Evolutionary conservation across 2,329 filamentous ascomycete genomes (phyloP).

Genomic region (Dothistroma pini): DNA sequence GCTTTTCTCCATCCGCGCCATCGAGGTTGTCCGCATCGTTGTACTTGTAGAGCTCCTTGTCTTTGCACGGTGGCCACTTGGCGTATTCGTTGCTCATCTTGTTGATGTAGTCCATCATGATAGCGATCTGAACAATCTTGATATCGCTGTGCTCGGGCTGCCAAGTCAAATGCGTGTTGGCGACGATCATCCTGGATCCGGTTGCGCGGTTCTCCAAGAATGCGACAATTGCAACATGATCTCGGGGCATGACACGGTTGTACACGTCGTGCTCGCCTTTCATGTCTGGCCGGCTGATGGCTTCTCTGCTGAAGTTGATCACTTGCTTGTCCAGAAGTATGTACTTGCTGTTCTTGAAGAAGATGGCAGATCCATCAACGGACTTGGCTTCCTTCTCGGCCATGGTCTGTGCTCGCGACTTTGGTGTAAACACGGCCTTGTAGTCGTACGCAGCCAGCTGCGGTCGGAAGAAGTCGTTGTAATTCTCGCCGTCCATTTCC

Average conservation of each 20-base stretch:
- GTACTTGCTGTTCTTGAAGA: slow-evolving; percentile 94
- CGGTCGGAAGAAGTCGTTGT: slow-evolving; percentile 87
- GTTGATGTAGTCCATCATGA: slow-evolving; percentile 86
- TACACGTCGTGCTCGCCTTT: slow-evolving; percentile 97
- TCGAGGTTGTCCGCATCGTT: slow-evolving; percentile 48
- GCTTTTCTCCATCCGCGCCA: slow-evolving; percentile 44
- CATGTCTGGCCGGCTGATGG: slow-evolving; percentile 93
- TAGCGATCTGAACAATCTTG: slow-evolving; percentile 93
- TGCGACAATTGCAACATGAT: slow-evolving; percentile 88
- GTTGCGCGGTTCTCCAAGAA: slow-evolving; percentile 91
- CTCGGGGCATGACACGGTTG: slow-evolving; percentile 97
- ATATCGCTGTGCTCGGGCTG: slow-evolving; percentile 87
- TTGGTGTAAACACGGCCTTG: slow-evolving; percentile 90
- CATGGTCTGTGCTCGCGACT: slow-evolving; percentile 88
- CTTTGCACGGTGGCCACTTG: slow-evolving; percentile 72
- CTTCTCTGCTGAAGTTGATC: slow-evolving; percentile 85
- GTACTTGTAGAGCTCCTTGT: slow-evolving; percentile 58
- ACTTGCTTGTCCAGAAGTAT: slow-evolving; percentile 91
- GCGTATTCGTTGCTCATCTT: slow-evolving; percentile 84
- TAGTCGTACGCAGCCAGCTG: slow-evolving; percentile 83
- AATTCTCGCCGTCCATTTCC: slow-evolving; percentile 88
- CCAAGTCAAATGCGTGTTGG: slow-evolving; percentile 94
- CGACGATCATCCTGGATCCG: slow-evolving; percentile 86
- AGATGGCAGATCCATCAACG: slow-evolving; percentile 96
- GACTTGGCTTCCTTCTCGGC: slow-evolving; percentile 77